phyloP scores from a whole-genome alignment of 78 protist species.

The Paulinella micropora region DNA sequence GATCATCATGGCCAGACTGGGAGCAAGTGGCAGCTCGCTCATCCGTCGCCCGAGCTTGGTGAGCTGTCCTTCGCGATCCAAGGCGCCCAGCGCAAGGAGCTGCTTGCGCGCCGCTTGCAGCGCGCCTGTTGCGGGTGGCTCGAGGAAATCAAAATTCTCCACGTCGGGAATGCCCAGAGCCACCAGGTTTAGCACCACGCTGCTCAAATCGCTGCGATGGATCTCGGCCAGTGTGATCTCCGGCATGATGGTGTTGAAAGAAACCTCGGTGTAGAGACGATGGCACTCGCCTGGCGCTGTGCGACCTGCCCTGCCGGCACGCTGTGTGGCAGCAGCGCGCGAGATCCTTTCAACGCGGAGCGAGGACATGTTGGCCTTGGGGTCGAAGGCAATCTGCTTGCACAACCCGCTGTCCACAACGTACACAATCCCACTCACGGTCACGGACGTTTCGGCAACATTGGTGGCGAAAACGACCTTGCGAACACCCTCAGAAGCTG shows the following conservation, averaged over 20 bases:
- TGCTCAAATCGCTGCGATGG: constrained; percentile 13
- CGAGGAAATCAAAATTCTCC: constrained; percentile 54
- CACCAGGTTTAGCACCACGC: constrained; percentile 17
- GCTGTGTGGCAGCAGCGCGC: constrained; percentile 1
- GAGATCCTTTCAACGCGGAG: constrained; percentile 12
- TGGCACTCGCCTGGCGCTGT: constrained; percentile 17
- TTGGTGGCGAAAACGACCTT: constrained; percentile 93
- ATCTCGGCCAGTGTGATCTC: too few relatives aligned
- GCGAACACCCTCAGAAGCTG: constrained; percentile 37
- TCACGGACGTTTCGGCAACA: constrained; percentile 93
- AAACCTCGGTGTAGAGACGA: constrained; percentile 13
- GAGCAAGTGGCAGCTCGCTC: constrained; percentile 69
- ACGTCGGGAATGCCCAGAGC: constrained; percentile 66
- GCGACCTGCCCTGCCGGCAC: not conserved
- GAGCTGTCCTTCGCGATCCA: constrained; percentile 35
- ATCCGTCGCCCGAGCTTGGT: constrained; percentile 47
- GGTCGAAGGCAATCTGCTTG: constrained; percentile 7
- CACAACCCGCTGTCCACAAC: constrained; percentile 74
- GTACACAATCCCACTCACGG: constrained; percentile 85
- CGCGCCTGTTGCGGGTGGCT: constrained; percentile 58
- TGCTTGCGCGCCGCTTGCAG: constrained; percentile 5
- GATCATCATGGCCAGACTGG: constrained; percentile 1
- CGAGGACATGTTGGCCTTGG: not conserved
- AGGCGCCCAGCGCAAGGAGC: constrained; percentile 64
- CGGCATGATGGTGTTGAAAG: constrained; percentile 9